phyloP scores from a whole-genome alignment of 305 asterid species.

The Fraxinus sp. region DNA sequence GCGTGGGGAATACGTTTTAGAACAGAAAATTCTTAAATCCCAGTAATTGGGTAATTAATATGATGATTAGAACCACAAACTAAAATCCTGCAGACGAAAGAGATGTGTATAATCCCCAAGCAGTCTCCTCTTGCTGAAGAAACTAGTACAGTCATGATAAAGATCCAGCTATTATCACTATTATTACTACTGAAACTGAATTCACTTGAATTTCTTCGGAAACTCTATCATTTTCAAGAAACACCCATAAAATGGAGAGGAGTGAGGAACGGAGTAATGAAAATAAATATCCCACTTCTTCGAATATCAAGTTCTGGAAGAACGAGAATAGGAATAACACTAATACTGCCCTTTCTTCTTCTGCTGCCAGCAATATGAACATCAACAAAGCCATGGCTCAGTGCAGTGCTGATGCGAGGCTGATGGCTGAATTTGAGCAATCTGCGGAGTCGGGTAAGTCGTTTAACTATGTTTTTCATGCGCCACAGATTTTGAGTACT shows the following conservation, averaged over 20 bases:
- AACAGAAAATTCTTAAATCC: too few relatives aligned
- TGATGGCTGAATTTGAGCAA: conserved; percentile 31
- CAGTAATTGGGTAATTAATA: neutral
- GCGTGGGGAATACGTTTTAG: neutral
- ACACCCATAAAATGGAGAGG: neutral
- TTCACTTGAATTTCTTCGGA: neutral
- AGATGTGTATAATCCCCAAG: neutral
- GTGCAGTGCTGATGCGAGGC: conserved; percentile 28
- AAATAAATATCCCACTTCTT: neutral
- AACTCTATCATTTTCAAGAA: neutral
- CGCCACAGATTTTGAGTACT: conserved; percentile 19
- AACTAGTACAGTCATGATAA: neutral
- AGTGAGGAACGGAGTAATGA: neutral
- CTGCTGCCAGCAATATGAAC: conserved; percentile 5
- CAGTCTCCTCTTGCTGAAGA: neutral
- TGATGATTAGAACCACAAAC: neutral
- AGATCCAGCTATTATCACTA: neutral
- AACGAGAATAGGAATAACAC: neutral
- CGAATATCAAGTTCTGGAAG: neutral
- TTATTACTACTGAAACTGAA: neutral
- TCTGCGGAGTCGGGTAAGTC: conserved; percentile 23
- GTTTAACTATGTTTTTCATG: conserved; percentile 36
- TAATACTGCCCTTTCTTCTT: neutral
- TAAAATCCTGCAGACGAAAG: neutral
- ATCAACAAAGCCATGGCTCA: conserved; percentile 30